Evolutionary conservation across 257 asterid species (phyloP).

Genomic region (Nicotiana benthamiana): DNA sequence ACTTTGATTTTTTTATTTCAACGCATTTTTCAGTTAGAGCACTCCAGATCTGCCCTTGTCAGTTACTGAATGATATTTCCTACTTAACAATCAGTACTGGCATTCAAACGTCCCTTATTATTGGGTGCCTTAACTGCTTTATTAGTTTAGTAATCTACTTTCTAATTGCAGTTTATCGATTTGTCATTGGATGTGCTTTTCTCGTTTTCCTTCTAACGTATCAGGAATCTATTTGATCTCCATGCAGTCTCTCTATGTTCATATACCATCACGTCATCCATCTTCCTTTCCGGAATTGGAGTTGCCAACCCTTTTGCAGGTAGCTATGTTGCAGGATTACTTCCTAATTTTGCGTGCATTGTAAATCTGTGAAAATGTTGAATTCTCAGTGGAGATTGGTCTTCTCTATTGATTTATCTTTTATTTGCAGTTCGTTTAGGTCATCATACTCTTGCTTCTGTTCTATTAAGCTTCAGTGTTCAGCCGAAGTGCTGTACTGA

Average conservation of each 20-base stretch:
- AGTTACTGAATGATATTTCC: background rate
- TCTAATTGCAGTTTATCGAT: background rate
- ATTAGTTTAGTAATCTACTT: background rate
- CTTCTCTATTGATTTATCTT: background rate
- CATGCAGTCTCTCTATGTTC: slow-evolving; percentile 88
- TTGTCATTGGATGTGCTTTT: background rate
- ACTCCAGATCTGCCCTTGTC: background rate
- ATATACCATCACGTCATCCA: slow-evolving; percentile 89
- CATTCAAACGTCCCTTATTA: background rate
- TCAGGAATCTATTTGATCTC: background rate
- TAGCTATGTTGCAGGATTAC: slow-evolving; percentile 6
- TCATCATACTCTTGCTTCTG: background rate
- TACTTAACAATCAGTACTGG: background rate
- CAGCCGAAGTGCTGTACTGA: background rate
- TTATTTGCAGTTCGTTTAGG: background rate
- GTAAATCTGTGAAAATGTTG: background rate
- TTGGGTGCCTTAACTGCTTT: background rate
- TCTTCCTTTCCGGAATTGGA: slow-evolving; percentile 89
- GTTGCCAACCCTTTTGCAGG: slow-evolving; percentile 93
- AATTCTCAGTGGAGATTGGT: background rate
- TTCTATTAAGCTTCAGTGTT: background rate
- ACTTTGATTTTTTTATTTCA: background rate
- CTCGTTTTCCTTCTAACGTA: background rate
- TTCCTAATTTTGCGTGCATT: background rate
- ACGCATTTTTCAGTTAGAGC: background rate